Evolutionary conservation across 129 eudicot genomes (phyloP), one percentile per base, ranked within the genome.

Genomic region (Escallonia herrerae): DNA sequence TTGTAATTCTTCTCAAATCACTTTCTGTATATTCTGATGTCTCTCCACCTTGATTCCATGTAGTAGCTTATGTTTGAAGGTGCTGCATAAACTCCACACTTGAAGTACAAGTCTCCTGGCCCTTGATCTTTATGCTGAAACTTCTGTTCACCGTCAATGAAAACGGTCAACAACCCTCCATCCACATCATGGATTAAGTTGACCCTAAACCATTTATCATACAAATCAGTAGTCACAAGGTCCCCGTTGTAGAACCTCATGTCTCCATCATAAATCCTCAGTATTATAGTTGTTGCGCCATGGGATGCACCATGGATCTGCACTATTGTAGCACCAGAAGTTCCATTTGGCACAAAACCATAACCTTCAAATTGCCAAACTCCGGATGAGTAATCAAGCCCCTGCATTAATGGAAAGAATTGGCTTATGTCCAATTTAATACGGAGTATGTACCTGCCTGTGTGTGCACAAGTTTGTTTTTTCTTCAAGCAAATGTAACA

Each of bases 1-100:
- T 60, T 10, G 7, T 15, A 61, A 10, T 8, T 1, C 47, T 52
- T 74, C 9, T 4, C 22, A 5, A 0, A 42, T 69, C 14, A 74
- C 51, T 72, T 81, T 40, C 73, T 81, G 54, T 69, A 77, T 8
- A 81, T 65, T 39, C 70, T 73, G 59, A 76, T 73, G 45, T 77
- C 74, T 45, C 74, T 76, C 82, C 82, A 81, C 40, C 82, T 69
- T 2, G 86, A 77, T 69, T 81, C 86, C 86, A 81, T 81, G 58
- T 73, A 77, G 46, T 53, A 63, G 51, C 79, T 81, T 10, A 67
- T 72, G 60, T 63, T 69, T 1, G 65, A 67, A 0, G 79, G 74
- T 7, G 79, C 82, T 8, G 76, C 79, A 73, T 81, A 77, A 73
- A 81, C 86, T 39, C 86, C 82, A 38, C 79, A 81, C 48, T 81